Conservation (phyloP, 140 eudicot species). For the Ambrosia hybrid region DNA sequence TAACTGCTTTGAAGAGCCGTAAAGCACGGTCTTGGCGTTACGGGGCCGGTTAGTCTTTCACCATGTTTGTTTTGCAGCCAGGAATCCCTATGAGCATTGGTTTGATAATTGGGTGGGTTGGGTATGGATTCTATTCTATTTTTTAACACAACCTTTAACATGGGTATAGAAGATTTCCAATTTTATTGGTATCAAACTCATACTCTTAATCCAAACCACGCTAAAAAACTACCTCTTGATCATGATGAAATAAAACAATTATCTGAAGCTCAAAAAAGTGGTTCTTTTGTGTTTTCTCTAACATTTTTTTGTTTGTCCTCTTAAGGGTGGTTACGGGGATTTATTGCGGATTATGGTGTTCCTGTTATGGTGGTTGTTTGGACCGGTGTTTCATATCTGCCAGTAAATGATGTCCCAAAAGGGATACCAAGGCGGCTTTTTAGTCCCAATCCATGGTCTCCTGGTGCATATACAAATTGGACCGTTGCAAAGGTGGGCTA, state of each 20-base stretch:
- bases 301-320: slow-evolving; percentile 20
- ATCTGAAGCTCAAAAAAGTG: not conserved
- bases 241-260: not conserved
- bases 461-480: slow-evolving; percentile 93
- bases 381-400: slow-evolving; percentile 89
- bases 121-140: not conserved
- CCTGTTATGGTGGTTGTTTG: slow-evolving; percentile 94
- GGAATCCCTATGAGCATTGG: not conserved
- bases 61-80: not conserved
- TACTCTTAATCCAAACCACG: not conserved
- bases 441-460: slow-evolving; percentile 98
- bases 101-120: no score
- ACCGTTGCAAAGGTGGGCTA: slow-evolving; percentile 80
- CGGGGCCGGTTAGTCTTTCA: slow-evolving; percentile 62
- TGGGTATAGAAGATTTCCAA: no score
- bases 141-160: not conserved
- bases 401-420: slow-evolving; percentile 75
- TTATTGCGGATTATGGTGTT: slow-evolving; percentile 94
- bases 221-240: slow-evolving; percentile 2
- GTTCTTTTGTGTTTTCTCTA: slow-evolving; percentile 21
- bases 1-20: slow-evolving; percentile 86
- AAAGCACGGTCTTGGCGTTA: slow-evolving; percentile 99
- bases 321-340: slow-evolving; percentile 89
- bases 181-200: not conserved
- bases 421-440: slow-evolving; percentile 92